phyloP scores from a whole-genome alignment of 495 filamentous ascomycete species.

The Friedmanniomyces simplex region DNA sequence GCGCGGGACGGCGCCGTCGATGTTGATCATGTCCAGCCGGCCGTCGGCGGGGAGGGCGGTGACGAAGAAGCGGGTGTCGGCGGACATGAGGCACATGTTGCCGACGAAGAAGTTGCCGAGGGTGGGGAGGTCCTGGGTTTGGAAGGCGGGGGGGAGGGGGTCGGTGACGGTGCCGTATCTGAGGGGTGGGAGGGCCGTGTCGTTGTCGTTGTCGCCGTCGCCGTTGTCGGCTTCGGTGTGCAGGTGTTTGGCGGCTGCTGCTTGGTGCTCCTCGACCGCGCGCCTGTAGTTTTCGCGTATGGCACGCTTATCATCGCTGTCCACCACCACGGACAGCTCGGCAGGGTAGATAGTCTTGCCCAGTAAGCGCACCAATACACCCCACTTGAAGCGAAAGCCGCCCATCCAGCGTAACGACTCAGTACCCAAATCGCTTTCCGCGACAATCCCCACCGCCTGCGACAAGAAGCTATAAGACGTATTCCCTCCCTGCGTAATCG shows the following conservation, averaged over 20 bases:
- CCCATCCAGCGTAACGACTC: constrained; percentile 93
- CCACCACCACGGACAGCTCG: constrained; percentile 74
- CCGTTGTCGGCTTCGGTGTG: neutral
- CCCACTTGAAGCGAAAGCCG: constrained; percentile 68
- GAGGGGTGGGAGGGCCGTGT: constrained; percentile 51
- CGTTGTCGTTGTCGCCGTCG: neutral
- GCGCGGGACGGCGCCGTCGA: constrained; percentile 63
- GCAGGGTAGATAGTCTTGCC: constrained; percentile 72
- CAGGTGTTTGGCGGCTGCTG: constrained; percentile 23
- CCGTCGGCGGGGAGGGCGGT: constrained; percentile 78
- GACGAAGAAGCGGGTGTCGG: constrained; percentile 80
- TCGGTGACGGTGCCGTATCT: constrained; percentile 70
- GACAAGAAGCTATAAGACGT: constrained; percentile 80
- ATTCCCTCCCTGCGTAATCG: constrained; percentile 66
- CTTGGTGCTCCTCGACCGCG: constrained; percentile 31
- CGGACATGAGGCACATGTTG: constrained; percentile 89
- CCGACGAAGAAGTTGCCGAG: constrained; percentile 91
- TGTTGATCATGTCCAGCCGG: constrained; percentile 69
- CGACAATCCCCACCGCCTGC: constrained; percentile 81
- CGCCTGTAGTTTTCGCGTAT: constrained; percentile 62
- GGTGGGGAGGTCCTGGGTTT: constrained; percentile 52
- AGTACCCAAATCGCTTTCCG: constrained; percentile 78
- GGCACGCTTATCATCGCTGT: constrained; percentile 60
- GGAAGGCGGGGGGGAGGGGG: constrained; percentile 54
- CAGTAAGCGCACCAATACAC: constrained; percentile 63